phyloP scores from a whole-genome alignment of 495 filamentous ascomycete species.

The Xylaria curta region DNA sequence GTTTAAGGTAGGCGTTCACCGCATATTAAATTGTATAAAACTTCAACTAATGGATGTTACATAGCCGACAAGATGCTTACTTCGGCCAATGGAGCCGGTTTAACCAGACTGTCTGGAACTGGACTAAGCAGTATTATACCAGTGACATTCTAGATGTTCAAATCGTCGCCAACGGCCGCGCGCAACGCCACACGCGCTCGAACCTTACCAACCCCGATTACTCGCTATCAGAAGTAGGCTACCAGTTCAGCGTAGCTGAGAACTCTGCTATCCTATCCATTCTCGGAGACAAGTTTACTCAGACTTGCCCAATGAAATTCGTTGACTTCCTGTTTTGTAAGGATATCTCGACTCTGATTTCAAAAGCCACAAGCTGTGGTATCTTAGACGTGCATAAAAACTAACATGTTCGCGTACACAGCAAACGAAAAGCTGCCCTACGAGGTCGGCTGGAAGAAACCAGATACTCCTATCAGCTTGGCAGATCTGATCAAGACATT shows the following conservation, averaged over 20 bases:
- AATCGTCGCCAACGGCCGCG: conserved; percentile 51
- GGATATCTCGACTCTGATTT: conserved; percentile 22
- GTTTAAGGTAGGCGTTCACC: conserved; percentile 48
- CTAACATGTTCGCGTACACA: conserved; percentile 1
- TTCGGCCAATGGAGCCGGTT: conserved; percentile 53
- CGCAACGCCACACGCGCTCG: conserved; percentile 53
- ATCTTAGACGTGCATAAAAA: not conserved
- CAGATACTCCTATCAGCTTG: conserved; percentile 4
- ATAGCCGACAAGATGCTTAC: conserved; percentile 51
- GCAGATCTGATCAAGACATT: conserved; percentile 7
- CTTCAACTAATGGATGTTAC: not conserved
- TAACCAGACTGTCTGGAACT: conserved; percentile 54
- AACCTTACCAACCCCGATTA: conserved; percentile 54
- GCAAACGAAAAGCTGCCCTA: conserved; percentile 18
- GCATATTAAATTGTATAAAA: not conserved
- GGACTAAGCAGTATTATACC: conserved; percentile 53
- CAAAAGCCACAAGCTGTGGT: not conserved
- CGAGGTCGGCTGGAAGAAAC: conserved; percentile 19
- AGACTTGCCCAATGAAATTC: conserved; percentile 43
- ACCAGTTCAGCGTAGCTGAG: conserved; percentile 54
- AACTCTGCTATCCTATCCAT: conserved; percentile 51
- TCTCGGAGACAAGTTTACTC: conserved; percentile 49
- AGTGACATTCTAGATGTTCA: conserved; percentile 43
- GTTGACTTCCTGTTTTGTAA: conserved; percentile 58
- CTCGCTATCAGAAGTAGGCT: conserved; percentile 40